phyloP scores from a whole-genome alignment of 345 rosid species.

The Citrus unshiu region DNA sequence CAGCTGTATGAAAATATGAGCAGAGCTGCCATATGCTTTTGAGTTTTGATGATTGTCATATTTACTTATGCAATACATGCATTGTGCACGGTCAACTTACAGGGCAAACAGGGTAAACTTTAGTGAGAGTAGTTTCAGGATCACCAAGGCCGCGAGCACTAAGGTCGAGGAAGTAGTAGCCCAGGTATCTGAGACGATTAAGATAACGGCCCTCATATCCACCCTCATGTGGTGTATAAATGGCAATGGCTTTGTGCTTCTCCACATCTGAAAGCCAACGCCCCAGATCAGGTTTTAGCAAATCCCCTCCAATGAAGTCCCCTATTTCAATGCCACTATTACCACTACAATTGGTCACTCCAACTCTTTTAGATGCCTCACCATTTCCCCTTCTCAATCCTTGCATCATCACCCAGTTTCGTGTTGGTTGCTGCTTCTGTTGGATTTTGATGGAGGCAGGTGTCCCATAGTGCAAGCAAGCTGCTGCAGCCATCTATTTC shows the following conservation, averaged over 20 bases:
- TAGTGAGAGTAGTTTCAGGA: conserved; percentile 86
- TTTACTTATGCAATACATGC: too few species aligned
- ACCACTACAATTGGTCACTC: conserved; percentile 28
- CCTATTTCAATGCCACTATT: conserved; percentile 31
- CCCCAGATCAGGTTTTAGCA: conserved; percentile 61
- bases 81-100: conserved; percentile 26
- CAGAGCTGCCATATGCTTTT: neutral
- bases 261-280: conserved; percentile 84
- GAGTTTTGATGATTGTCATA: neutral
- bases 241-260: conserved; percentile 81
- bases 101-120: conserved; percentile 88
- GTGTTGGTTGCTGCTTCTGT: neutral
- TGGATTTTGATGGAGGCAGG: conserved; percentile 12
- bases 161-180: conserved; percentile 91
- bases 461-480: conserved; percentile 33
- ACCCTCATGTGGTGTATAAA: conserved; percentile 90
- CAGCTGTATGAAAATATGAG: neutral
- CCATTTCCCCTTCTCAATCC: neutral
- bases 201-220: conserved; percentile 93
- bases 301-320: conserved; percentile 87
- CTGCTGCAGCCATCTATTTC: conserved; percentile 30
- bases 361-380: conserved; percentile 2
- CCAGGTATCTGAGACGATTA: conserved; percentile 58
- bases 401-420: neutral
- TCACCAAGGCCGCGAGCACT: conserved; percentile 94